Evolutionary conservation across 306 rosid genomes (phyloP), one percentile per base, ranked within the genome.

Genomic region (Crotalaria pallida): DNA sequence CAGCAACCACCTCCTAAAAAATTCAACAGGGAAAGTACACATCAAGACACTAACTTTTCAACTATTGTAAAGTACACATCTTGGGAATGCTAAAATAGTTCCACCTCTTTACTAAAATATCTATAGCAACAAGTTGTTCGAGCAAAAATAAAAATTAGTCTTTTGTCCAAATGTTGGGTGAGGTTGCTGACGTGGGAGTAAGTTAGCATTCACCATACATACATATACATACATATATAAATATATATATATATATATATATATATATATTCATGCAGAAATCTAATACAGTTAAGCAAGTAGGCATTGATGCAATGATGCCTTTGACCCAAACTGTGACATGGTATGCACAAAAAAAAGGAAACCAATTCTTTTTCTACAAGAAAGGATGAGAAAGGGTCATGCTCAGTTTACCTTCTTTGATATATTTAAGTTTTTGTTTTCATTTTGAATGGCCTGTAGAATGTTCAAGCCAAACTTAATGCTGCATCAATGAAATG

Each of bases 1-100:
- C 97, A 0, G 98, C 88, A 50, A 83, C 96, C 82, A 94, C 97
- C 73, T 94, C 98, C 98, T 94, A 6, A 77, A 79, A 12, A 69
- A 56, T 4, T 10, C 19, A 27, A 26, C 12, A 29, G 13, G 31
- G n/a, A n/a, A n/a, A n/a, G n/a, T n/a, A n/a, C n/a, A 5, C 36
- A 33, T 11, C 58, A 22, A 49, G 31, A 17, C 44, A 23, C 15
- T 68, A 17, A 27, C 2, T 31, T 21, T 58, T 19, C 47, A 29
- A 29, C 2, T 29, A 15, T 8, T 18, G n/a, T n/a, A n/a, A n/a
- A n/a, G n/a, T 11, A 10, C 40, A 59, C 34, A 33, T 29, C 49
- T 27, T 27, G 33, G 33, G 33, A 27, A 4, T 27, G 5, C 33
- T 27, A 27, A 27, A 3, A 27, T 27, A 27, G 33, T 27, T 6